Percentiles rank a stretch among this genome's conserved stretches.
Evolutionary conservation across 352 stramenopile species (phyloP).

Genomic region (Phytophthora pisi): DNA sequence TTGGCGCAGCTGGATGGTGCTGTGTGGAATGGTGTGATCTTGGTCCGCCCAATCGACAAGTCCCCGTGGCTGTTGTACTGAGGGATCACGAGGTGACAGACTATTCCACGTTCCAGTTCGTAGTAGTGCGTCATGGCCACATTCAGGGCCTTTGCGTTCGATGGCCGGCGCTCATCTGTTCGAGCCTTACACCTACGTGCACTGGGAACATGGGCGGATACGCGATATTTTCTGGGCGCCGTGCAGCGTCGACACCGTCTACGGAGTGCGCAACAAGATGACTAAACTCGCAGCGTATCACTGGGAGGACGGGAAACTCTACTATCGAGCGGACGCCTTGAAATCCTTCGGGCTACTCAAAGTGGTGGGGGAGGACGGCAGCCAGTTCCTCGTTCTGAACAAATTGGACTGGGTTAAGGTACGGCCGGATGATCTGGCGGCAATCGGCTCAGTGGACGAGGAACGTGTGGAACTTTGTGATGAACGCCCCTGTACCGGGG

Average conservation of each 20-base stretch:
- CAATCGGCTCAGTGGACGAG: constrained; percentile 13
- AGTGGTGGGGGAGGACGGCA: no score
- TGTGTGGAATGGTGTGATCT: background rate
- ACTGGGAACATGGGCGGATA: no score
- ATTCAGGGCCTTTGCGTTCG: background rate
- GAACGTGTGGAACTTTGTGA: constrained; percentile 13
- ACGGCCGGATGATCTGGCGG: constrained; percentile 10
- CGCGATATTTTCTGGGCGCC: no score
- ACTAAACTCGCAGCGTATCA: no score
- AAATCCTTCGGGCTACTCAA: constrained; percentile 24
- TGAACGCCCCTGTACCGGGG: constrained; percentile 18
- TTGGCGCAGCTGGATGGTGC: background rate
- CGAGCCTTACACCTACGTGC: no score
- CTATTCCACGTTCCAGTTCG: background rate
- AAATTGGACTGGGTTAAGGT: constrained; percentile 23
- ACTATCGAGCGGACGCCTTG: constrained; percentile 2
- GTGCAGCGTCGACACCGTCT: no score
- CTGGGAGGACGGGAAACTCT: no score
- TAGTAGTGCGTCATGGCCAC: constrained; percentile 4
- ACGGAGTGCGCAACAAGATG: no score
- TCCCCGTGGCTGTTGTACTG: constrained; percentile 14
- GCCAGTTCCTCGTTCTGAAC: constrained; percentile 9
- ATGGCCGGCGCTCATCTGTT: no score
- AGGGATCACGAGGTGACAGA: constrained; percentile 12
- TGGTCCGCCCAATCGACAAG: background rate